Base-by-base conservation (phyloP, 306 rosid species). In the Gastrolobium villosum region DNA sequence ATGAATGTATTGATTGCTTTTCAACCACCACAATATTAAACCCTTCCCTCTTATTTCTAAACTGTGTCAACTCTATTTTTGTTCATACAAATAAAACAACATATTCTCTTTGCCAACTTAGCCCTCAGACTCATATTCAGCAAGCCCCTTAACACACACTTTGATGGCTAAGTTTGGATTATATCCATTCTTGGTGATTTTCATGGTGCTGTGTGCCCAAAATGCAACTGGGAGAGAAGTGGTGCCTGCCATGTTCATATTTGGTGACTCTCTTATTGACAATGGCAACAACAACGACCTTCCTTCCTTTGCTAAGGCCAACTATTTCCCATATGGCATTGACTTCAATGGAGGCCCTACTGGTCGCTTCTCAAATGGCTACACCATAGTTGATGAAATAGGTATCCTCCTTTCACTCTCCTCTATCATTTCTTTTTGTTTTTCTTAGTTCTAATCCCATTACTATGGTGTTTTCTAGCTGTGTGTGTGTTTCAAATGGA, bases 191-290 rank as follows among this genome's bases (percentile, higher is more conserved):
- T 49, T 84, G 26, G 83, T 74, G 14, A 13, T 86, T 10, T 60
- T 72, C 61, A 26, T 81, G 72, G 46, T 78, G 74, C 0, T 79
- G 57, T 15, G 57, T 74, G 66, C 90, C 49, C 98, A 88, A 83
- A 56, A 45, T 69, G 54, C 44, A 6, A 56, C 54, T 28, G 65
- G 83, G 11, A 26, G 71, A 32, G 92, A 86, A 74, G 45, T 81
- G 89, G 96, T 95, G 50, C 99, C 99, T 1, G 99, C 98, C 64
- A 86, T 95, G 97, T 92, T 95, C 86, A 53, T 95, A 37, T 95
- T 95, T 56, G 99, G 97, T 60, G 99, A 95, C 87, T 92, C 97
- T 45, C 94, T 95, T 49, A 89, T 92, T 52, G 98, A 95, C 84
- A 92, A 91, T 83, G 99, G 99, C 53, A 95, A 95, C 79, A 95